These are phyloP conservation scores for Lactifluus hygrophoroides DNA, from an alignment of 768 basidiomycete species.

Conservation along the genomic window DNA sequence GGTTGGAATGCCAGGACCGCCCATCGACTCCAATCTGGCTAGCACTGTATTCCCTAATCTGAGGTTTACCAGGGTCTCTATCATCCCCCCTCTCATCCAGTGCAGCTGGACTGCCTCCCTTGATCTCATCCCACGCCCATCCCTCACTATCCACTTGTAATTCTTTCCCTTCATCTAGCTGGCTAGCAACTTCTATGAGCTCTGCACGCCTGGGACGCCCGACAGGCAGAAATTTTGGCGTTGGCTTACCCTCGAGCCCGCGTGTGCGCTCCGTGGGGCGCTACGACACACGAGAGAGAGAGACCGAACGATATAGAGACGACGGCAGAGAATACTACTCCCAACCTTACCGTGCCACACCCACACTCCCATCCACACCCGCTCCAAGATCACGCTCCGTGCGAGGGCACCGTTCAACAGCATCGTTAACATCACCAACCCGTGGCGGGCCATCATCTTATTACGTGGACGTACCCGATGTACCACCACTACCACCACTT, in stretches of 20 bases:
- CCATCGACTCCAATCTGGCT: no score
- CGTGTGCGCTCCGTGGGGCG: slow-evolving; percentile 31
- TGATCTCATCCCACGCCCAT: neutral
- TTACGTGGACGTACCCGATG: neutral
- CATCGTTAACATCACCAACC: slow-evolving; percentile 6
- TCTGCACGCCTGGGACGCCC: slow-evolving; percentile 6
- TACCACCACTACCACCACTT: slow-evolving; percentile 21
- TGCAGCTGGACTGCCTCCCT: neutral
- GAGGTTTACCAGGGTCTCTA: neutral
- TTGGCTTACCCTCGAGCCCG: slow-evolving; percentile 35
- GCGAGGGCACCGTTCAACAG: slow-evolving; percentile 22
- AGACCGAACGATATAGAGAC: neutral
- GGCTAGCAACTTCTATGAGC: slow-evolving; percentile 18
- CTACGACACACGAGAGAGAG: neutral
- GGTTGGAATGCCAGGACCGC: no score
- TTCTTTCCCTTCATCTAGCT: slow-evolving; percentile 3
- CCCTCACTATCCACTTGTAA: no score
- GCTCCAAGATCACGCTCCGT: slow-evolving; percentile 13
- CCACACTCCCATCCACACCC: neutral
- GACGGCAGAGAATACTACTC: slow-evolving; percentile 14
- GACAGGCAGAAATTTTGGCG: neutral
- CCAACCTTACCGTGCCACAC: slow-evolving; percentile 3
- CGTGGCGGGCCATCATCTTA: neutral
- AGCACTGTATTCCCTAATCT: neutral
- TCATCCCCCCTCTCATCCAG: neutral